Evolutionary conservation across 352 stramenopile species (phyloP).

Genomic region (Blastocystis sp.): DNA sequence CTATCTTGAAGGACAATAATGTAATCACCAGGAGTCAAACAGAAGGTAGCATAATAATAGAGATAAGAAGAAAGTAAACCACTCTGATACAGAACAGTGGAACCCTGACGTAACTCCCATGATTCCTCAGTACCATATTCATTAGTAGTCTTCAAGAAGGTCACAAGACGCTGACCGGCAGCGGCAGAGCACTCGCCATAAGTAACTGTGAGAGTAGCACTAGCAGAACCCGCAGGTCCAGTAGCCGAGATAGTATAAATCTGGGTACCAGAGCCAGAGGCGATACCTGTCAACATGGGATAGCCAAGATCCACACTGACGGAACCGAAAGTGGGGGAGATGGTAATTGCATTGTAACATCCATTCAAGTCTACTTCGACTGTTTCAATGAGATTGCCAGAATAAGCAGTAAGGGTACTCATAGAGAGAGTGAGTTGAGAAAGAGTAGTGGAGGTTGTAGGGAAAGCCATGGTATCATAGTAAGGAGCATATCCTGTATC

Average conservation of each 20-base stretch:
- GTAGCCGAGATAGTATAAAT: slow-evolving; percentile 42
- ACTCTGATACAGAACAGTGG: not conserved
- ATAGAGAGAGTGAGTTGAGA: not conserved
- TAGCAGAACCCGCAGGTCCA: not conserved
- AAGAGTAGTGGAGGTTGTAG: not conserved
- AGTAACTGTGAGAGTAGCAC: not conserved
- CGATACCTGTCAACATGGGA: slow-evolving; percentile 15
- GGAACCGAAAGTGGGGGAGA: not conserved
- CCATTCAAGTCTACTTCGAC: slow-evolving; percentile 13
- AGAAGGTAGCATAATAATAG: slow-evolving; percentile 22
- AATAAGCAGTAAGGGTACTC: not conserved
- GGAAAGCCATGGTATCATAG: not conserved
- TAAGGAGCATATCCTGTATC: slow-evolving; percentile 28
- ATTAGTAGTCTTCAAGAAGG: not conserved
- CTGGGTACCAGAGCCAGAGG: not conserved
- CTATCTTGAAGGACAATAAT: slow-evolving; percentile 9
- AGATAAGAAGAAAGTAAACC: not conserved
- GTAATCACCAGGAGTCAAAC: slow-evolving; percentile 48
- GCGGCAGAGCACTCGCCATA: slow-evolving; percentile 20
- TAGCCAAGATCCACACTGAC: slow-evolving; percentile 29
- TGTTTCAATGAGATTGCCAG: not conserved
- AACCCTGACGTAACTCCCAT: slow-evolving; percentile 9
- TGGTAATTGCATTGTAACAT: slow-evolving; percentile 35
- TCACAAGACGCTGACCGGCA: not conserved
- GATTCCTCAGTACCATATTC: slow-evolving; percentile 29